Evolutionary conservation across 345 rosid species (phyloP).

Genomic region (Boechera retrofracta): DNA sequence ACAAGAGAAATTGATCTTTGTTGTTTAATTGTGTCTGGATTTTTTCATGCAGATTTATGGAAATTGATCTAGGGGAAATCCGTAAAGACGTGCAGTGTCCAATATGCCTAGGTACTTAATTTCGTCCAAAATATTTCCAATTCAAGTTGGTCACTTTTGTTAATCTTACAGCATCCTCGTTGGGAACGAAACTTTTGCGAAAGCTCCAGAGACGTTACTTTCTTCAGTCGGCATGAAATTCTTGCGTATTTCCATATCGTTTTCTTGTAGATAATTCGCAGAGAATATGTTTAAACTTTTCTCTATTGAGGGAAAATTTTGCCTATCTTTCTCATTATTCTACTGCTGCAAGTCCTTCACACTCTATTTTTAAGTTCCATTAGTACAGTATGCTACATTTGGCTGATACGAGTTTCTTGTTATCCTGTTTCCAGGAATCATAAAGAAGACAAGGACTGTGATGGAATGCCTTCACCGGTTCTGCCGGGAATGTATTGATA

Average conservation of each 20-base stretch:
- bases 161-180: background rate
- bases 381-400: background rate
- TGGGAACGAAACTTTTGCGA: background rate
- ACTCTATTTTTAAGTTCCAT: background rate
- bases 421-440: slow-evolving; percentile 58
- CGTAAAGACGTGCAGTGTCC: slow-evolving; percentile 85
- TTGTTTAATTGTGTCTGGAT: slow-evolving; percentile 26
- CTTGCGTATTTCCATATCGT: background rate
- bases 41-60: slow-evolving; percentile 51
- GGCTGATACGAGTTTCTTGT: slow-evolving; percentile 9
- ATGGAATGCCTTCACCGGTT: slow-evolving; percentile 91
- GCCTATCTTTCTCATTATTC: slow-evolving; percentile 8
- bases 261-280: slow-evolving; percentile 19
- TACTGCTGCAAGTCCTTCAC: slow-evolving; percentile 1
- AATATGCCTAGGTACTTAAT: slow-evolving; percentile 66
- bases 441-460: slow-evolving; percentile 83
- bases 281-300: slow-evolving; percentile 5
- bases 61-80: slow-evolving; percentile 61
- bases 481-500: slow-evolving; percentile 88
- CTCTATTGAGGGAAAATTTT: background rate
- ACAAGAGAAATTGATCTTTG: background rate
- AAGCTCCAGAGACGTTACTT: slow-evolving; percentile 16
- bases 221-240: background rate
- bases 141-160: background rate
- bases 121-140: background rate